Evolutionary conservation across 83 land plant species (phyloP).

Genomic region (Picea engelmannii): DNA sequence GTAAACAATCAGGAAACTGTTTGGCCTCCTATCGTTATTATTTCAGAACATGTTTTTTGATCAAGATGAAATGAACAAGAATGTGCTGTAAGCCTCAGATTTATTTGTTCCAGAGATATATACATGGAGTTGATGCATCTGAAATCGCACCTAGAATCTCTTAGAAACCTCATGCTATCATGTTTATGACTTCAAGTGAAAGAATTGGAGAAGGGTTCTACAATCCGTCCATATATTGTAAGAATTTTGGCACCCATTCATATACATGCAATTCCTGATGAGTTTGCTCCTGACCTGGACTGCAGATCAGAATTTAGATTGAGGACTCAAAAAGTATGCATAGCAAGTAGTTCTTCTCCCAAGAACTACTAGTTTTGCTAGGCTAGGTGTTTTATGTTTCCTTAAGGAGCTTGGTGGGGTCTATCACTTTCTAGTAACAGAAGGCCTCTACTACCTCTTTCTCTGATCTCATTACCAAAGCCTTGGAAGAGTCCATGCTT

Average conservation of each 20-base stretch:
- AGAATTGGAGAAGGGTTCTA: neutral
- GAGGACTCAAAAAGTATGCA: neutral
- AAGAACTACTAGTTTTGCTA: too few species aligned
- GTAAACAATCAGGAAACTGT: conserved; percentile 49
- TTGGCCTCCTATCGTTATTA: conserved; percentile 79
- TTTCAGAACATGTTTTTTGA: conserved; percentile 58
- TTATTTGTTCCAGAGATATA: neutral
- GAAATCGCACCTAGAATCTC: neutral
- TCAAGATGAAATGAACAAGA: conserved; percentile 63
- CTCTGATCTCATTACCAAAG: too few species aligned
- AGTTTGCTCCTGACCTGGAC: neutral
- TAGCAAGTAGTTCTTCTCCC: too few species aligned
- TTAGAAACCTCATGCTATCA: neutral
- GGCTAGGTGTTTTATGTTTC: too few species aligned
- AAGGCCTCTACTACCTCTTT: too few species aligned
- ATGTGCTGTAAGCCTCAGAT: conserved; percentile 4
- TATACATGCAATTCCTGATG: neutral
- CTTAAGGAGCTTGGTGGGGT: too few species aligned
- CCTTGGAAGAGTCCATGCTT: too few species aligned
- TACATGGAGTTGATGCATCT: neutral
- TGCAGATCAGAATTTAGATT: neutral
- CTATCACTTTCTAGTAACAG: too few species aligned
- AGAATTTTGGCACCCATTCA: neutral
- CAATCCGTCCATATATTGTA: neutral
- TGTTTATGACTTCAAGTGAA: neutral